phyloP scores from a whole-genome alignment of 805 yeast species.

The Teunomyces panamensis region DNA sequence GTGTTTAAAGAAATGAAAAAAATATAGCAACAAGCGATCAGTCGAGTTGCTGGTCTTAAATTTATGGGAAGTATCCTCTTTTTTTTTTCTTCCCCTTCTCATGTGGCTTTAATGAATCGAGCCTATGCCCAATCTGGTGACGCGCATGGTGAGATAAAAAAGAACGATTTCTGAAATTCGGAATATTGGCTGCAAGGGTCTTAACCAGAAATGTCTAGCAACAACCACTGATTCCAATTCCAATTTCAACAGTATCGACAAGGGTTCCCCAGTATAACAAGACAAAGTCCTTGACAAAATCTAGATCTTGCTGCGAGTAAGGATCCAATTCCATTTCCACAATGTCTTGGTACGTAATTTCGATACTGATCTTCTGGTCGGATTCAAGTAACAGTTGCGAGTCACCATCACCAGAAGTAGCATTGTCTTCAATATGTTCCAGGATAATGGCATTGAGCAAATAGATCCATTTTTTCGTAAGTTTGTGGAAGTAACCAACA shows the following conservation, averaged over 20 bases:
- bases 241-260: conserved; percentile 30
- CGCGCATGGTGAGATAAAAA: no score
- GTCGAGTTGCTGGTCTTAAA: no score
- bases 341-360: conserved; percentile 40
- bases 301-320: conserved; percentile 34
- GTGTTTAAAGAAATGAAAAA: no score
- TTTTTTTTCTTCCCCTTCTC: no score
- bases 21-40: no score
- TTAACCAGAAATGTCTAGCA: conserved; percentile 14
- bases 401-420: conserved; percentile 4
- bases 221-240: conserved; percentile 31
- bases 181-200: no score
- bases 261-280: conserved; percentile 29
- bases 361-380: conserved; percentile 18
- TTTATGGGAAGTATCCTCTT: no score
- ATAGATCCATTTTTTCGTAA: conserved; percentile 27
- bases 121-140: no score
- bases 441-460: conserved; percentile 31
- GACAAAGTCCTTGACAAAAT: conserved; percentile 35
- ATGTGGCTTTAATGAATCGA: no score
- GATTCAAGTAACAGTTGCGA: conserved; percentile 6
- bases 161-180: no score
- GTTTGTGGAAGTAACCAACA: conserved; percentile 38
- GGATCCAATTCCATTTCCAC: conserved; percentile 44
- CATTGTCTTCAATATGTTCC: conserved; percentile 19